Percentiles rank a stretch among this genome's conserved stretches.
phyloP scores from a whole-genome alignment of 176 grass and related monocot species.

The Eragrostis nindensis region DNA sequence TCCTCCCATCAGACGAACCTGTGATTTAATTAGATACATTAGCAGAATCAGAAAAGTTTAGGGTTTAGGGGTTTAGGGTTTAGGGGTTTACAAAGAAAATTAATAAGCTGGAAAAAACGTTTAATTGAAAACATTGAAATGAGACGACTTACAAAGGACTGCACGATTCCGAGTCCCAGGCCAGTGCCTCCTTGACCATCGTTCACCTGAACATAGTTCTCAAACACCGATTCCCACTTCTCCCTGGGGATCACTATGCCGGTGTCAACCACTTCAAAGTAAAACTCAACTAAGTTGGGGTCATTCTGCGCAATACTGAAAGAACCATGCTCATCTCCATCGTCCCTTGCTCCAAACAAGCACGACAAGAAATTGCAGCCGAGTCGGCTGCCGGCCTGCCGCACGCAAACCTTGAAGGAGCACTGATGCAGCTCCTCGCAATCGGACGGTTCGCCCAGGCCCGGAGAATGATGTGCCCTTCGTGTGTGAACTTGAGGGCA shows the following conservation, averaged over 20 bases:
- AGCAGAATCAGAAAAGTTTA: not conserved
- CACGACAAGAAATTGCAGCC: not conserved
- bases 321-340: not conserved
- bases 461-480: slow-evolving; percentile 60
- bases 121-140: not conserved
- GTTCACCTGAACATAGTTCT: slow-evolving; percentile 86
- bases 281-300: slow-evolving; percentile 51
- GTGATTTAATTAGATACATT: not conserved
- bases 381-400: not conserved
- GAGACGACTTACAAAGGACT: slow-evolving; percentile 68
- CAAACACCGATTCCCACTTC: slow-evolving; percentile 73
- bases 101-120: not conserved
- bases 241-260: slow-evolving; percentile 73
- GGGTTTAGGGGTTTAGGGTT: no score
- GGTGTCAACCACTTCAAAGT: slow-evolving; percentile 78
- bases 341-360: slow-evolving; percentile 23
- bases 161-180: slow-evolving; percentile 87
- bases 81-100: not conserved
- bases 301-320: slow-evolving; percentile 27
- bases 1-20: slow-evolving; percentile 91
- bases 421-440: not conserved
- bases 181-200: slow-evolving; percentile 71
- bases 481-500: slow-evolving; percentile 71
- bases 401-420: slow-evolving; percentile 37
- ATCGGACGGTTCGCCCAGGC: slow-evolving; percentile 65